Evolutionary conservation across 225 moss, liverwort and hornwort genomes (phyloP).

Genomic region (Marchantia paleacea): DNA sequence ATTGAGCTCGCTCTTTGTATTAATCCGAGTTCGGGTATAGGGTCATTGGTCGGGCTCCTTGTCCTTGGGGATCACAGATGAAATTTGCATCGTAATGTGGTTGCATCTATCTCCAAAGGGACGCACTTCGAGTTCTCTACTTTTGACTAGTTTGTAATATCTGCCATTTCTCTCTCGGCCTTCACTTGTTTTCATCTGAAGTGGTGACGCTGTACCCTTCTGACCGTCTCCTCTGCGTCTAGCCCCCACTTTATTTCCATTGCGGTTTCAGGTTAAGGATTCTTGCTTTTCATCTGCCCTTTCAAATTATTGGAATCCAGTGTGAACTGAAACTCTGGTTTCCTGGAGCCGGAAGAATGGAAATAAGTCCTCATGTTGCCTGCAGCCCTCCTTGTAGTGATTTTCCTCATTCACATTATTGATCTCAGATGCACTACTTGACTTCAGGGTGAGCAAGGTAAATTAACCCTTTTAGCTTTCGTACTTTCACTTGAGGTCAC

Average conservation of each 20-base stretch:
- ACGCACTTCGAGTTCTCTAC: background rate
- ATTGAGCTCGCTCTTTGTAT: background rate
- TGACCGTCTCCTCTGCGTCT: background rate
- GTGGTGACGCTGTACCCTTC: background rate
- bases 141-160: too few relatives aligned
- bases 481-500: too few relatives aligned
- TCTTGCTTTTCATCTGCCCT: background rate
- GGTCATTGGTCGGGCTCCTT: background rate
- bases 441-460: background rate
- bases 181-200: background rate
- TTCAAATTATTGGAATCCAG: background rate
- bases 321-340: background rate
- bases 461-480: background rate
- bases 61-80: background rate
- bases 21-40: background rate
- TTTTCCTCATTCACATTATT: background rate
- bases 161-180: background rate
- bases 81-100: background rate
- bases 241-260: background rate
- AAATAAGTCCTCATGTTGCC: background rate
- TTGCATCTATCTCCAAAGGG: background rate
- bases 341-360: background rate
- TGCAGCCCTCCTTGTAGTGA: background rate
- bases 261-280: background rate
- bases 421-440: background rate